phyloP scores from a whole-genome alignment of 768 basidiomycete genomes.

The Daedalea quercina region DNA sequence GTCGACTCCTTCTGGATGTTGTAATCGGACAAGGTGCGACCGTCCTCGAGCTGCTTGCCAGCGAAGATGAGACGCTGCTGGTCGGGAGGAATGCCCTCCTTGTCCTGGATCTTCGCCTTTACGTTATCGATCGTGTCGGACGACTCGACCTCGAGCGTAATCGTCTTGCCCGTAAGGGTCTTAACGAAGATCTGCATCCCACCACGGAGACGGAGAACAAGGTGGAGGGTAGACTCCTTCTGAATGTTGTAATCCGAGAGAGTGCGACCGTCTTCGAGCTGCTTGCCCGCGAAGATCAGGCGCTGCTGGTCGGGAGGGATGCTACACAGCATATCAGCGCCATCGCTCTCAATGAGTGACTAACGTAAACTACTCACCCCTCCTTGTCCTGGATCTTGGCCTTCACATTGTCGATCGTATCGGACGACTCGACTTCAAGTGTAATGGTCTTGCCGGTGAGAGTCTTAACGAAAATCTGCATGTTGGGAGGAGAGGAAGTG shows the following conservation, averaged over 20 bases:
- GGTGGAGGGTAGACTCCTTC: constrained; percentile 97
- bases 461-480: constrained; percentile 53
- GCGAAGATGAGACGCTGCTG: constrained; percentile 91
- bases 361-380: constrained; percentile 39
- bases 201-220: constrained; percentile 84
- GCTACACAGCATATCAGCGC: constrained; percentile 72
- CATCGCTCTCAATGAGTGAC: constrained; percentile 43
- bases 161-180: constrained; percentile 86
- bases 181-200: constrained; percentile 93
- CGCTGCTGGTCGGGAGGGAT: constrained; percentile 95
- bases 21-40: constrained; percentile 77
- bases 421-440: constrained; percentile 65
- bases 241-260: constrained; percentile 96
- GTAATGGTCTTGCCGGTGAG: constrained; percentile 76
- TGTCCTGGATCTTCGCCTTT: constrained; percentile 76
- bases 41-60: constrained; percentile 92
- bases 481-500: constrained; percentile 12
- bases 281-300: constrained; percentile 82
- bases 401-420: constrained; percentile 68
- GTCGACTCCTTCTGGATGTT: constrained; percentile 82
- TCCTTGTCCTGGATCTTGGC: constrained; percentile 90
- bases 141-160: constrained; percentile 89
- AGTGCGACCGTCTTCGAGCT: constrained; percentile 81
- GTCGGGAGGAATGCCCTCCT: constrained; percentile 79
- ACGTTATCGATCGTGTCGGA: constrained; percentile 93